Conservation (phyloP, 768 basidiomycete species). For the Tricholoma saponaceum region DNA sequence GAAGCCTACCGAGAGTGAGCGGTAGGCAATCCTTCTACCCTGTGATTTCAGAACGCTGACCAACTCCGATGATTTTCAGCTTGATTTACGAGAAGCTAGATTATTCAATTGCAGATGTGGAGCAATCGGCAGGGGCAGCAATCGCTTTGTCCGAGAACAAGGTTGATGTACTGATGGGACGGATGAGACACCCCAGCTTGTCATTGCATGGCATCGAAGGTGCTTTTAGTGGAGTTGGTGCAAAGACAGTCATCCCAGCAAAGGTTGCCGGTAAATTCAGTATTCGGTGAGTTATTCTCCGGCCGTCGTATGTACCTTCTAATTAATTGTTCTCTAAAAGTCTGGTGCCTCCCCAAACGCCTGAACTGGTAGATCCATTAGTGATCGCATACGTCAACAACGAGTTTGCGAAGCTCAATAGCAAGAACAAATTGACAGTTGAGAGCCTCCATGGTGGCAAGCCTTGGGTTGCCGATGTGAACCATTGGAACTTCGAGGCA, state of each 20-base stretch:
- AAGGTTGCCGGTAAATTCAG: constrained; percentile 90
- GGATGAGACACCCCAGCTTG: constrained; percentile 87
- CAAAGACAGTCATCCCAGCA: constrained; percentile 94
- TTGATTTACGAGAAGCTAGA: constrained; percentile 72
- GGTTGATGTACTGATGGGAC: constrained; percentile 79
- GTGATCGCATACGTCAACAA: constrained; percentile 65
- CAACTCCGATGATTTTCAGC: constrained; percentile 27
- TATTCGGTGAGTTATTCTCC: constrained; percentile 55
- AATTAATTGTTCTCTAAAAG: constrained; percentile 25
- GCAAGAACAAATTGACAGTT: constrained; percentile 75
- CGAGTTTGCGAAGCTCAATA: constrained; percentile 82
- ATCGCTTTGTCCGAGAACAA: constrained; percentile 78
- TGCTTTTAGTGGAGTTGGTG: constrained; percentile 79
- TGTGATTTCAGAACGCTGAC: constrained; percentile 3
- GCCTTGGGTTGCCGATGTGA: constrained; percentile 82
- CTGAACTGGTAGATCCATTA: constrained; percentile 65
- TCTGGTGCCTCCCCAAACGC: constrained; percentile 84
- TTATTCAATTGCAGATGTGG: constrained; percentile 68
- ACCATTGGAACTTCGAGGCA: constrained; percentile 93
- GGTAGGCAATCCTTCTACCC: constrained; percentile 30
- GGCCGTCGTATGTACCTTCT: neutral
- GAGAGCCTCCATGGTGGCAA: constrained; percentile 79
- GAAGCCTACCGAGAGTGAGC: constrained; percentile 68
- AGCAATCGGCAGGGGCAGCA: constrained; percentile 68
- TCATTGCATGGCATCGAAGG: constrained; percentile 96